These are phyloP conservation scores for Flammula alnicola DNA, from an alignment of 1,284 basidiomycete genomes.

Conservation along the genomic window DNA sequence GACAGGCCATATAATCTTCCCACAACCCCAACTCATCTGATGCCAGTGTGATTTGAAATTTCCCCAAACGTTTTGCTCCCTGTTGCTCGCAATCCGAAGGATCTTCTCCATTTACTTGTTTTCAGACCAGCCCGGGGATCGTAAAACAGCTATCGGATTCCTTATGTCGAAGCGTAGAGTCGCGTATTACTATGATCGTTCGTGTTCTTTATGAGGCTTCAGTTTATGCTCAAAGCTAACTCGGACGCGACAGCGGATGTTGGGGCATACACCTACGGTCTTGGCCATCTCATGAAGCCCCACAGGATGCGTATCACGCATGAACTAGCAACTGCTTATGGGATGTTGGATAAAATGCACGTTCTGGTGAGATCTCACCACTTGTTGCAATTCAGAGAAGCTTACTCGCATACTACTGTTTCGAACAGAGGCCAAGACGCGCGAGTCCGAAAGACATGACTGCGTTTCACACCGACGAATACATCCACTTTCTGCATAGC, in stretches of 20 bases:
- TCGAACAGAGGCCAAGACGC: constrained; percentile 73
- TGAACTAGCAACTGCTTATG: constrained; percentile 90
- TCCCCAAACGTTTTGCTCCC: constrained; percentile 2
- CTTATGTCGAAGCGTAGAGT: constrained; percentile 10
- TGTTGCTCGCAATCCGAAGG: not conserved
- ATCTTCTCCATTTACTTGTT: not conserved
- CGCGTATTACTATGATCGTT: constrained; percentile 11
- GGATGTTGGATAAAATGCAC: constrained; percentile 91
- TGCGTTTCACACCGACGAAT: constrained; percentile 97
- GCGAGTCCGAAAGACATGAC: constrained; percentile 89
- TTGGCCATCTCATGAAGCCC: constrained; percentile 94
- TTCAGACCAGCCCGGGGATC: not conserved
- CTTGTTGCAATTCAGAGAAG: not conserved
- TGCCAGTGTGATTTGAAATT: constrained; percentile 5
- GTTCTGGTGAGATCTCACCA: constrained; percentile 65
- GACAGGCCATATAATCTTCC: constrained; percentile 6
- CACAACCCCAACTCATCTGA: not conserved
- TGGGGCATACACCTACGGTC: constrained; percentile 85
- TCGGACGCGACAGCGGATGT: constrained; percentile 62
- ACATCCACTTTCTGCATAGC: constrained; percentile 87
- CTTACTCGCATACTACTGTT: not conserved
- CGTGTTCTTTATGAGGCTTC: not conserved
- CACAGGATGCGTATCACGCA: constrained; percentile 94
- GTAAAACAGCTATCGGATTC: not conserved
- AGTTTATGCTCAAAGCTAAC: constrained; percentile 1